These are phyloP conservation scores for Polyplosphaeria fusca DNA, from an alignment of 495 filamentous ascomycete genomes.

Conservation along the genomic window DNA sequence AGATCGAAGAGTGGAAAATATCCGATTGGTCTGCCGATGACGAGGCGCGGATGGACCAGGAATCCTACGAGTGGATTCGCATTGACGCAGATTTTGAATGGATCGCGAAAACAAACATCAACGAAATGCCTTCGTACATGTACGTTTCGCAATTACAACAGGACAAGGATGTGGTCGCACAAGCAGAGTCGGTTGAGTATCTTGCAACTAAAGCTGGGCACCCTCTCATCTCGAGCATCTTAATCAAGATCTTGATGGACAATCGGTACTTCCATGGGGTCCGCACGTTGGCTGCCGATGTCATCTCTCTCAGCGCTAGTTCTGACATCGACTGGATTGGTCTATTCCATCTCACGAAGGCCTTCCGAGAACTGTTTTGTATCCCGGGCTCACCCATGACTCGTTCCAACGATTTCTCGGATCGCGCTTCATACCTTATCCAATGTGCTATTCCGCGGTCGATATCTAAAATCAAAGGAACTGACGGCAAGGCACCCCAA, in stretches of 20 bases:
- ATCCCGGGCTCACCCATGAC: conserved; percentile 69
- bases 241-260: conserved; percentile 86
- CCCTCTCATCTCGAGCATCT: conserved; percentile 76
- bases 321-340: conserved; percentile 63
- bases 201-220: conserved; percentile 59
- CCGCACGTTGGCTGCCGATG: conserved; percentile 72
- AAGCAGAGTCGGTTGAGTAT: conserved; percentile 74
- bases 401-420: conserved; percentile 81
- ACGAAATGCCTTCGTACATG: conserved; percentile 85
- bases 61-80: conserved; percentile 97
- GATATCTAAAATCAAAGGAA: conserved; percentile 73
- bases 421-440: conserved; percentile 75
- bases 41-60: conserved; percentile 85
- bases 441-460: conserved; percentile 77
- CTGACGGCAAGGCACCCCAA: conserved; percentile 70
- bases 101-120: conserved; percentile 76
- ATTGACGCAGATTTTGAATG: conserved; percentile 99
- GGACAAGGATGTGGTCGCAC: conserved; percentile 92
- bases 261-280: conserved; percentile 90
- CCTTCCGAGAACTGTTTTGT: conserved; percentile 87
- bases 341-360: conserved; percentile 74
- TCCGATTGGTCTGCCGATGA: conserved; percentile 83
- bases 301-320: conserved; percentile 66
- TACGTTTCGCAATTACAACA: conserved; percentile 95
- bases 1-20: conserved; percentile 78